Evolutionary conservation across 2,329 filamentous ascomycete species (phyloP), one percentile per base, ranked within the genome.

Genomic region (Didymella glomerata): DNA sequence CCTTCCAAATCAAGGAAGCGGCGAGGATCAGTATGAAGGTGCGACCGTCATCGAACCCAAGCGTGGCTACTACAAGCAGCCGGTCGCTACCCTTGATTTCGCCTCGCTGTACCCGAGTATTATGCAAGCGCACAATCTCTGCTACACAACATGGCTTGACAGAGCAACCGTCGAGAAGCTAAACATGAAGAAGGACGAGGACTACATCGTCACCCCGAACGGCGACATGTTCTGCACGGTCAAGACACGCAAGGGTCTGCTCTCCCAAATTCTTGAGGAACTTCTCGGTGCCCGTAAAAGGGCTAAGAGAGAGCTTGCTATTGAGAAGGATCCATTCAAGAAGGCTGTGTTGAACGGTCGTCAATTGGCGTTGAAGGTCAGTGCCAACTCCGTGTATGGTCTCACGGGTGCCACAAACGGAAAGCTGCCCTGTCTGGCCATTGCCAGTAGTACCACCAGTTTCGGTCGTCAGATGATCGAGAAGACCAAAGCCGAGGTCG

Each of bases 381-480:
- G 92, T 70, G 95, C 95, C 67, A 99, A 99, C 84, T 96, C 91
- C 76, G 95, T 99, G 27, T 99, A 99, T 79, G 95, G 95, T 82
- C 82, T 99, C 64, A 99, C 95, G 7, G 95, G 95, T 79, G 96
- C 95, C 2, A 98, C 93, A 0, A 93, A 93, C 30, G 95, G 95
- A 73, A 99, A 99, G 76, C 83, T 99, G 40, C 95, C 95, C 0
- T 99, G 95, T 83, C 82, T 99, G 59, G 88, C 91, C 40, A 98
- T 99, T 77, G 95, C 95, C 61, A 96, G 93, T 81, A 97, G 93
- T 79, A 98, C 95, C 14, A 99, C 95, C 1, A 93, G 91, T 81
- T 99, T 97, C 72, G 95, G 95, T 67, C 92, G 95, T 69, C 91
- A 97, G 75, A 99, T 99, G 95, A 99, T 99, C 81, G 94, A 98